Percentiles rank a stretch among this genome's conserved stretches.
Conservation (phyloP, 192 early-diverging fungal genomes). For the Borealophlyctis nickersoniae region DNA sequence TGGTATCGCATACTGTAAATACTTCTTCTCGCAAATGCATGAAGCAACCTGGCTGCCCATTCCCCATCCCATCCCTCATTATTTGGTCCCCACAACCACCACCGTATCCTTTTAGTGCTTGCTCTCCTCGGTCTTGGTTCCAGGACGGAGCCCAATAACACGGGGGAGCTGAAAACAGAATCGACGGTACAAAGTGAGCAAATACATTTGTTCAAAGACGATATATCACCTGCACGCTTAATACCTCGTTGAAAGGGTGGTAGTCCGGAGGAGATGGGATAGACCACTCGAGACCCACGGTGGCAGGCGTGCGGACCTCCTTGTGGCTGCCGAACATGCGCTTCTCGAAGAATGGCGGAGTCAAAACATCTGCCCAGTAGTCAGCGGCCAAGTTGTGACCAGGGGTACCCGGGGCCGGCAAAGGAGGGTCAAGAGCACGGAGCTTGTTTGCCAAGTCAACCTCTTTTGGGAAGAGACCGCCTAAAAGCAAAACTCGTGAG, state of each 20-base stretch:
- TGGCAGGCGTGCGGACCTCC: conserved; percentile 42
- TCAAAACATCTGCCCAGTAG: conserved; percentile 50
- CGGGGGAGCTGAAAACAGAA: not conserved
- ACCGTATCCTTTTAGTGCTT: no score
- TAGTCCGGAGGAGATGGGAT: conserved; percentile 57
- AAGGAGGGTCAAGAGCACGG: conserved; percentile 47
- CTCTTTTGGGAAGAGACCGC: conserved; percentile 42
- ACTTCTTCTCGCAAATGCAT: no score
- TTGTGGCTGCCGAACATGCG: conserved; percentile 45
- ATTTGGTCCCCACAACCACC: no score
- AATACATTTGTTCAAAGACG: not conserved
- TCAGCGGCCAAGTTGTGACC: conserved; percentile 46
- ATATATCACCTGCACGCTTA: conserved; percentile 1
- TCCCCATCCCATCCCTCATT: no score
- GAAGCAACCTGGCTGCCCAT: no score
- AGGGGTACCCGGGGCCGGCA: conserved; percentile 35
- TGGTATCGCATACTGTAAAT: no score
- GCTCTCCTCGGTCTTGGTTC: no score
- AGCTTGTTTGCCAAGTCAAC: conserved; percentile 44
- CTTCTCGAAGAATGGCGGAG: conserved; percentile 53
- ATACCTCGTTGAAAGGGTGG: conserved; percentile 58
- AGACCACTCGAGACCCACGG: conserved; percentile 49
- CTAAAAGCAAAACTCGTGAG: conserved; percentile 19
- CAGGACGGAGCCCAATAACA: not conserved
- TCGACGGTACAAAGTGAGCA: not conserved